Evolutionary conservation across 2,329 filamentous ascomycete species (phyloP).

Genomic region (Bipolaris oryzae): DNA sequence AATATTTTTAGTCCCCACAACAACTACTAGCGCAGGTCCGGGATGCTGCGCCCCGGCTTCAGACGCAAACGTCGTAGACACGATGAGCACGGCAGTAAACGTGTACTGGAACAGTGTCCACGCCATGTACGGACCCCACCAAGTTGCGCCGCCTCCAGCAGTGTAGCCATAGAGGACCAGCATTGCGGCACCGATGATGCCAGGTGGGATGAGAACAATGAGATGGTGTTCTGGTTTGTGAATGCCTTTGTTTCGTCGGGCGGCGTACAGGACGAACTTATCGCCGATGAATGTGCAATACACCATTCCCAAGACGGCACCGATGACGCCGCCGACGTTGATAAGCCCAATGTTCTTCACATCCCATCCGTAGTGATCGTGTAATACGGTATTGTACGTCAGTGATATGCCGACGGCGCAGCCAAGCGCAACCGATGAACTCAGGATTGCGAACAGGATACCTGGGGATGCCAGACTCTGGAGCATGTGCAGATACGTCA

Average conservation of each 20-base stretch:
- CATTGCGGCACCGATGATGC: not conserved
- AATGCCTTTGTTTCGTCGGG: not conserved
- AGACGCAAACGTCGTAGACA: constrained; percentile 4
- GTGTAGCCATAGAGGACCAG: constrained; percentile 6
- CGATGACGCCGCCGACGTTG: not conserved
- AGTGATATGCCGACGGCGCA: constrained; percentile 5
- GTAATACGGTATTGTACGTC: constrained; percentile 3
- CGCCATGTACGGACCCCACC: constrained; percentile 5
- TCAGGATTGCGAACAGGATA: constrained; percentile 1
- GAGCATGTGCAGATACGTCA: constrained; percentile 2
- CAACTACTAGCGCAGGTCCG: constrained; percentile 2
- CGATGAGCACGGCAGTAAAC: not conserved
- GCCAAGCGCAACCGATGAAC: constrained; percentile 1
- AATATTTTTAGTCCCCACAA: constrained; percentile 7
- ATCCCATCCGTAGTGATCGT: constrained; percentile 1
- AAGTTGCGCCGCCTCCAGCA: not conserved
- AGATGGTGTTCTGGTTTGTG: constrained; percentile 9
- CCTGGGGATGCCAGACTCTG: constrained; percentile 1
- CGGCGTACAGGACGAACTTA: not conserved
- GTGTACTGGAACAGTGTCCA: constrained; percentile 7
- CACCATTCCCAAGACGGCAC: not conserved
- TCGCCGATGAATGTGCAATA: not conserved
- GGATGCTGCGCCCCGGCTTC: constrained; percentile 3
- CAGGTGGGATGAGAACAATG: not conserved
- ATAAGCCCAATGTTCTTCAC: not conserved